Conservation (phyloP, 495 filamentous ascomycete species). For the Aspergillus cristatus region DNA sequence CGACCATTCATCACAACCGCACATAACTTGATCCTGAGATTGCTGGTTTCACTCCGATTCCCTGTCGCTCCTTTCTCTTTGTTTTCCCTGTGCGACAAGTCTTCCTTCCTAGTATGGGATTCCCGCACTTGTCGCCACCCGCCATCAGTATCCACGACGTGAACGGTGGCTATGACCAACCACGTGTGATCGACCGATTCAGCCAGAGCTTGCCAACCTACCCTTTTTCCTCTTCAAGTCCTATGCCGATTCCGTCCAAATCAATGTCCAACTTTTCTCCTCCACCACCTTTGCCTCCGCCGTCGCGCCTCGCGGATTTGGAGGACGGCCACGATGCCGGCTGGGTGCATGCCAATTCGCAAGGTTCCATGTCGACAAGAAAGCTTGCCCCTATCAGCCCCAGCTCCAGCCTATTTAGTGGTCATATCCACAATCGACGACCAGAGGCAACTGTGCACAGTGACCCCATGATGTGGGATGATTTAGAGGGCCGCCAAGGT, state of each 20-base stretch:
- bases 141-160: conserved; percentile 47
- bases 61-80: not conserved
- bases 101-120: conserved; percentile 43
- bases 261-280: conserved; percentile 38
- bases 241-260: conserved; percentile 50
- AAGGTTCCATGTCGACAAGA: conserved; percentile 16
- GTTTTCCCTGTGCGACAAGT: not conserved
- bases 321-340: conserved; percentile 49
- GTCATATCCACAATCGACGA: conserved; percentile 21
- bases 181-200: conserved; percentile 9
- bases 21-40: too few relatives aligned
- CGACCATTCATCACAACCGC: too few relatives aligned
- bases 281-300: conserved; percentile 58
- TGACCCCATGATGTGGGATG: conserved; percentile 36
- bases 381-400: conserved; percentile 41
- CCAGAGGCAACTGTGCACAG: conserved; percentile 19
- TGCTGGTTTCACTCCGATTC: too few relatives aligned
- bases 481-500: conserved; percentile 24
- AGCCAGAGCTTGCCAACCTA: conserved; percentile 22
- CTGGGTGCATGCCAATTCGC: conserved; percentile 49
- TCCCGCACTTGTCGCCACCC: conserved; percentile 42
- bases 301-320: conserved; percentile 43
- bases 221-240: conserved; percentile 31
- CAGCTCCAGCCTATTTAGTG: conserved; percentile 46
- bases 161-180: conserved; percentile 25